Evolutionary conservation across 148 eudicot species (phyloP).

Genomic region (Rhododendron kiyosumense): DNA sequence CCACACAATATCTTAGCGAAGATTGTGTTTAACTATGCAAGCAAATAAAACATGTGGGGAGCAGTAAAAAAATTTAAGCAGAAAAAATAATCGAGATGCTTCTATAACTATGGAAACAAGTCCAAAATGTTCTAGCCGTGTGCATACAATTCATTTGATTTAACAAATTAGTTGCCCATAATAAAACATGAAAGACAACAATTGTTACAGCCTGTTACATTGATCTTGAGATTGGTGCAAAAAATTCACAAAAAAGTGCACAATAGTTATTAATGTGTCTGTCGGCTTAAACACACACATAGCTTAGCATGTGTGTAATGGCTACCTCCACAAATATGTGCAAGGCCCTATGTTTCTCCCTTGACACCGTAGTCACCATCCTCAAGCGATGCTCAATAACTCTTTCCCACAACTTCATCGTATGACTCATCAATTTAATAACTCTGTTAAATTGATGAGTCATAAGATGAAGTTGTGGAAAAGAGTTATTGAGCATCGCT

Average conservation of each 20-base stretch:
- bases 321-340: not conserved
- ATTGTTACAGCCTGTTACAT: not conserved
- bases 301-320: not conserved
- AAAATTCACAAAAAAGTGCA: not conserved
- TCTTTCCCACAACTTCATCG: no score
- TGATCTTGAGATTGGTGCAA: not conserved
- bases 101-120: not conserved
- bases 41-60: not conserved
- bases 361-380: no score
- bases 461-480: no score
- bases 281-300: not conserved
- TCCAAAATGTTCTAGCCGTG: no score
- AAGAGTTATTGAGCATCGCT: no score
- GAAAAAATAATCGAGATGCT: not conserved
- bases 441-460: no score
- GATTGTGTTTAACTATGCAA: not conserved
- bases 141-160: not conserved
- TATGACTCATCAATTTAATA: no score
- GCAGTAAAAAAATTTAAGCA: not conserved
- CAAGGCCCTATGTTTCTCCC: not conserved
- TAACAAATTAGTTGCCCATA: not conserved
- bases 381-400: no score
- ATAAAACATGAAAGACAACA: not conserved
- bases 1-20: no score
- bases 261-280: not conserved